These are phyloP conservation scores for Starmerella bombicola DNA, from an alignment of 805 yeast genomes.

Conservation along the genomic window DNA sequence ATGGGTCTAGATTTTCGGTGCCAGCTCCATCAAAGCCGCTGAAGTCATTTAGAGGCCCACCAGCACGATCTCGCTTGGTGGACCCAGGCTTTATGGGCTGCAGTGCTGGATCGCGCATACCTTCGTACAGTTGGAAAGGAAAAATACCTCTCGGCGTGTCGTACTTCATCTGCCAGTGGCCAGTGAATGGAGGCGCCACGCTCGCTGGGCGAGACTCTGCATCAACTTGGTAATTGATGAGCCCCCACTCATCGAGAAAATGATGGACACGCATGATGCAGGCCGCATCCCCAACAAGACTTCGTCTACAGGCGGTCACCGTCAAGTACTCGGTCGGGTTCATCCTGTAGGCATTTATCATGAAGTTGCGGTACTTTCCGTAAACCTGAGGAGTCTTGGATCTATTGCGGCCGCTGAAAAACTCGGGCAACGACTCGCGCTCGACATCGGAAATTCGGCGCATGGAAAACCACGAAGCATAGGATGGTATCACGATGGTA, in stretches of 20 bases:
- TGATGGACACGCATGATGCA: conserved; percentile 73
- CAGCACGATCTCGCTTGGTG: background rate
- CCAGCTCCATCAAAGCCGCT: conserved; percentile 26
- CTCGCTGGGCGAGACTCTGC: conserved; percentile 54
- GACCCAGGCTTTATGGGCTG: conserved; percentile 11
- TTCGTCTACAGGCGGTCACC: conserved; percentile 81
- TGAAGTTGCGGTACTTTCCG: conserved; percentile 71
- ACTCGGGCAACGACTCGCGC: conserved; percentile 74
- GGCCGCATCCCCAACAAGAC: conserved; percentile 83
- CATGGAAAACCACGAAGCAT: conserved; percentile 74
- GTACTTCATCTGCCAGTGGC: conserved; percentile 60
- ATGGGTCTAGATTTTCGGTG: background rate
- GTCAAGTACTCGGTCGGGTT: conserved; percentile 85
- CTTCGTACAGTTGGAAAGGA: conserved; percentile 75
- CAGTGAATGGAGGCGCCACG: conserved; percentile 61
- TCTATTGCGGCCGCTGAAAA: conserved; percentile 47
- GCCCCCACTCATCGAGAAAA: conserved; percentile 82
- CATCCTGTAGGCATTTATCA: conserved; percentile 74
- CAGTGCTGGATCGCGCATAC: conserved; percentile 38
- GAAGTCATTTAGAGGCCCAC: too few species aligned
- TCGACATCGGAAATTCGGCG: conserved; percentile 64
- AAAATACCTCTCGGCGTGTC: conserved; percentile 89
- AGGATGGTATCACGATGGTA: conserved; percentile 75
- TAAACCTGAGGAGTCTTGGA: conserved; percentile 77
- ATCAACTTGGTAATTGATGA: conserved; percentile 83